Base-by-base conservation (phyloP, 2,329 filamentous ascomycete genomes). In the Alternaria dauci region DNA sequence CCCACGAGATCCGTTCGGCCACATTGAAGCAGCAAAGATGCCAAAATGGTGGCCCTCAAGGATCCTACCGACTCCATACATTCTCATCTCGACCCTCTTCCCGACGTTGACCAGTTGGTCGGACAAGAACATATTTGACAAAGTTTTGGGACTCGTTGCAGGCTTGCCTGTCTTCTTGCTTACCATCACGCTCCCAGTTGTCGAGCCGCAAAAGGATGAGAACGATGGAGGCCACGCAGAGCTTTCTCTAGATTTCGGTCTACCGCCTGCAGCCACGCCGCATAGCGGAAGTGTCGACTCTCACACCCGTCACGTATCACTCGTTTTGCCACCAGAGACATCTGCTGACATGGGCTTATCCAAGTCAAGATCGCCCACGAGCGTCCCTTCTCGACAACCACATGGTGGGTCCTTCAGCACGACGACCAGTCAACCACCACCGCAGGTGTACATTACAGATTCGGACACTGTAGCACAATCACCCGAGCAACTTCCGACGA, bases 81-180 rank as follows among this genome's bases (percentile, higher is more conserved):
- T 90, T 8, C 82, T 98, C 14, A 77, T 88, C 16, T 85, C 87
- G 16, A 94, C 91, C 0, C 79, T 99, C 0, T 97, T 98, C 68
- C 95, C 95, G 1, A 97, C 94, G 0, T 80, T 99, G 30, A 89
- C 89, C 65, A 89, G 86, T 26, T 99, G 94, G 93, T 82, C 79
- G 43, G 87, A 91, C 28, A 98, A 97, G 79, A 88, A 83, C n/a
- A 78, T 90, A n/a, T 93, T 89, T 88, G 94, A 94, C 70, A 93
- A 91, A 72, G 80, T 93, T 44, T 81, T 97, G 48, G 94, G 93
- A 42, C 71, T 95, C 11, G 85, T 96, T 38, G 94, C 94, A 8
- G 89, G 93, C n/a, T 92, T 94, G 1, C 96, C 91, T 69, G 93
- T 99, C 38, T 92, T 99, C 63, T 81, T 98, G 2, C 84, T 99